These are phyloP conservation scores for Brassica cretica DNA, from an alignment of 345 rosid genomes.

Conservation along the genomic window DNA sequence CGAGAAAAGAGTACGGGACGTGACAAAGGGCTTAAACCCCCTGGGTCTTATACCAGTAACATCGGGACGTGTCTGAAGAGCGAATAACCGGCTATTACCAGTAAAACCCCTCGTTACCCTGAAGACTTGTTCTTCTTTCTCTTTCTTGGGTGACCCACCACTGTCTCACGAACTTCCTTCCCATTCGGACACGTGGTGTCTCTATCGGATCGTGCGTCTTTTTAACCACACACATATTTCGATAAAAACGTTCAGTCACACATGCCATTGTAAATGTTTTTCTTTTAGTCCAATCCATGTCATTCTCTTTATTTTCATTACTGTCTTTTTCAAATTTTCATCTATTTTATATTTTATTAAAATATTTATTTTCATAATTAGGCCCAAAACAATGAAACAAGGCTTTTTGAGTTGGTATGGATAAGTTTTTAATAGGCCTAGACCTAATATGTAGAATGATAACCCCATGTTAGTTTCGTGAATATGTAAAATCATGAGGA, in stretches of 20 bases:
- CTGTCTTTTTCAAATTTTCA: slow-evolving; percentile 6
- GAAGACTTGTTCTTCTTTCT: slow-evolving; percentile 46
- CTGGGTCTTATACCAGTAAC: slow-evolving; percentile 37
- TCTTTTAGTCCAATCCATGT: slow-evolving; percentile 37
- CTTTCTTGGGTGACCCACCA: slow-evolving; percentile 43
- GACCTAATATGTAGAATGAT: neutral
- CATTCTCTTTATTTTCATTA: slow-evolving; percentile 12
- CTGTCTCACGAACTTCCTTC: slow-evolving; percentile 28
- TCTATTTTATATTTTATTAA: neutral
- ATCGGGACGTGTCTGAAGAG: slow-evolving; percentile 31
- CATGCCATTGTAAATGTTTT: slow-evolving; percentile 15
- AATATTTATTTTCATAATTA: neutral
- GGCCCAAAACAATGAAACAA: neutral
- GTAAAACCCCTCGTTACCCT: slow-evolving; percentile 36
- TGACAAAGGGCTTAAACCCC: slow-evolving; percentile 37
- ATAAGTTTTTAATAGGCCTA: neutral
- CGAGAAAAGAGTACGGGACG: neutral
- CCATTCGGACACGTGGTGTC: slow-evolving; percentile 31
- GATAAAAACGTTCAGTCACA: slow-evolving; percentile 41
- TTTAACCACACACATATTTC: slow-evolving; percentile 35
- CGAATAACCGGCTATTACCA: slow-evolving; percentile 41
- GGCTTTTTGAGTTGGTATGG: neutral
- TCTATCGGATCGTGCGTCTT: slow-evolving; percentile 26
- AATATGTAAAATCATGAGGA: neutral
- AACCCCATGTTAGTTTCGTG: neutral